Base-by-base conservation (phyloP, 257 asterid species). In the Solanum bulbocastanum region DNA sequence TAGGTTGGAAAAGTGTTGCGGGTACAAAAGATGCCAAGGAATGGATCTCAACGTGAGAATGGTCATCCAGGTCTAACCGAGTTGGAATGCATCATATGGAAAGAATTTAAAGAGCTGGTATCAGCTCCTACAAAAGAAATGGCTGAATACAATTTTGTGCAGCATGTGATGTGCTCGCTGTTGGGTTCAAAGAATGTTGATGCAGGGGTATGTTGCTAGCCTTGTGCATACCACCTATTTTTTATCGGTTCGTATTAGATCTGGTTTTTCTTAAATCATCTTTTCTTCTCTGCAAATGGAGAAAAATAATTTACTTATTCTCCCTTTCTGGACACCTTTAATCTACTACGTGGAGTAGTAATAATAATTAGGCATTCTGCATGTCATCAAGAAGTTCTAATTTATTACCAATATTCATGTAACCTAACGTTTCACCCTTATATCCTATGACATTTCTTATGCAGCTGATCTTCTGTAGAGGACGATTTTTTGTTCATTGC, bases 1-100 rank as follows among this genome's bases (percentile, higher is more conserved):
- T 86, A 96, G 99, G 94, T 92, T 86, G 99, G 98, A 39, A 96
- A 97, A 92, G 93, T 96, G 35, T 90, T 97, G 90, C 90, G 99
- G 88, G 87, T 97, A 92, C 98, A 90, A 86, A 96, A 97, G 91
- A 86, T 91, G 87, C 87, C 95, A 81, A 95, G 87, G 84, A 89
- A 91, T 88, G 93, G 91, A 73, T 91, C 94, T 84, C 88, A 90
- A 87, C 32, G 83, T 25, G 94, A 89, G 91, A 93, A 90, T 91
- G 95, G 93, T 71, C 90, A 83, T 90, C 86, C 93, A 58, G 93
- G 92, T 84, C 89, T 95, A 86, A 92, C 94, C 72, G 90, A 87
- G 81, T 91, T 90, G 12, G 99, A 96, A 88, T 22, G 90, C 85
- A 84, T 91, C 89, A 85, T 97, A 11, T 97, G 99, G 99, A 90